Conservation (phyloP, 73 alveolate species). For the Symbiodinium pilosum region DNA sequence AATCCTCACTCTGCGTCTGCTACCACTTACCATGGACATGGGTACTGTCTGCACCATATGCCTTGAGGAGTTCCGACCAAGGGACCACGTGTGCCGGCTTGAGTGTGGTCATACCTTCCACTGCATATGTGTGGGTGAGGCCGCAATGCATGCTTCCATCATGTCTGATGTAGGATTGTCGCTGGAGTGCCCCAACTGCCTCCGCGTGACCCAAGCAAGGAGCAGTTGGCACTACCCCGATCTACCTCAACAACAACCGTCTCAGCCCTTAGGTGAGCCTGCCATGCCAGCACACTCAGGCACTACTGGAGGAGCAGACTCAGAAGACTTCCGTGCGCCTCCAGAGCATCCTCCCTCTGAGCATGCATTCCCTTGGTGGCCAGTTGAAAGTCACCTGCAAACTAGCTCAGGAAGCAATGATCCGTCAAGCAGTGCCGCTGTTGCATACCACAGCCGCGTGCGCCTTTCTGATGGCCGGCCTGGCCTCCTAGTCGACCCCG, state of each 20-base stretch:
- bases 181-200: slow-evolving; percentile 20
- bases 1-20: too few relatives aligned
- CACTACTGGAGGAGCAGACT: not conserved
- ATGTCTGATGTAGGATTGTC: too few relatives aligned
- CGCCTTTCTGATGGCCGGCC: too few relatives aligned
- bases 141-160: not conserved
- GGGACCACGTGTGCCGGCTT: not conserved
- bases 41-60: not conserved
- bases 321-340: not conserved
- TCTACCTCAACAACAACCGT: too few relatives aligned
- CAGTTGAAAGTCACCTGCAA: not conserved
- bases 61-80: not conserved
- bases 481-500: slow-evolving; percentile 1
- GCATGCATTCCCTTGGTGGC: slow-evolving; percentile 32
- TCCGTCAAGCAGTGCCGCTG: not conserved
- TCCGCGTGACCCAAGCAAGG: not conserved
- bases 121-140: not conserved
- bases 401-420: too few relatives aligned
- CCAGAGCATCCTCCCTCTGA: not conserved
- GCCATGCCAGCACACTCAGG: not conserved
- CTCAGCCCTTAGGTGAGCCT: not conserved
- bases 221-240: not conserved
- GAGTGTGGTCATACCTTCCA: not conserved
- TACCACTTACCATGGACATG: too few relatives aligned
- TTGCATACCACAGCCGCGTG: not conserved